These are phyloP conservation scores for Pelargonium citronellum DNA, from an alignment of 441 rosid species.

Conservation along the genomic window DNA sequence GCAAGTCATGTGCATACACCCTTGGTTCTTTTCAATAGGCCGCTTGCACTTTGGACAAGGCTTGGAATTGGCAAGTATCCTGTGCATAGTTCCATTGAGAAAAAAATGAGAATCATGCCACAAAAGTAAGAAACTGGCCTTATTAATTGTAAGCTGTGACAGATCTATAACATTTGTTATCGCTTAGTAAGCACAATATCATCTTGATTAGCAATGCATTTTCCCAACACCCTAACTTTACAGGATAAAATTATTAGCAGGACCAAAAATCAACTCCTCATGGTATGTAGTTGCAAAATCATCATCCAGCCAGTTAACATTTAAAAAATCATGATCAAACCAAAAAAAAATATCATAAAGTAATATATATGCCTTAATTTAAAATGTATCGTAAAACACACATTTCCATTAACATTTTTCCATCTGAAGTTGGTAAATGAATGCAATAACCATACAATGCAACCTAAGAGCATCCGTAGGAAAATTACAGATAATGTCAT, in stretches of 20 bases:
- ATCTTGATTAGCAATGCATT: no score
- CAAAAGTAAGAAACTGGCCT: no score
- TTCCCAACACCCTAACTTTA: no score
- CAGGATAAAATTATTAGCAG: no score
- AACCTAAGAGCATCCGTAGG: background rate
- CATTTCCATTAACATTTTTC: background rate
- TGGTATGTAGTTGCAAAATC: no score
- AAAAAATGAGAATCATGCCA: no score
- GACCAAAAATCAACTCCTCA: no score
- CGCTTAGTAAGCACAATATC: no score
- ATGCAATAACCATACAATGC: background rate
- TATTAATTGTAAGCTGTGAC: no score
- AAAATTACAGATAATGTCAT: background rate
- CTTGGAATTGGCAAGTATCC: conserved; percentile 27
- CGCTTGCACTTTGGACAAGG: background rate
- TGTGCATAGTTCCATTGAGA: conserved; percentile 17
- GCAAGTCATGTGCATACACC: background rate
- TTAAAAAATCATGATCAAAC: background rate
- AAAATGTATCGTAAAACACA: background rate
- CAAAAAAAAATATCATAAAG: no score
- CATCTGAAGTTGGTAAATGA: background rate
- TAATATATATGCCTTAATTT: background rate
- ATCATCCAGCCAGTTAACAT: background rate
- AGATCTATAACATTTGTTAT: no score
- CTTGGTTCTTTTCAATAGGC: background rate